Evolutionary conservation across 1,284 basidiomycete genomes (phyloP).

Genomic region (Caloboletus firmus): DNA sequence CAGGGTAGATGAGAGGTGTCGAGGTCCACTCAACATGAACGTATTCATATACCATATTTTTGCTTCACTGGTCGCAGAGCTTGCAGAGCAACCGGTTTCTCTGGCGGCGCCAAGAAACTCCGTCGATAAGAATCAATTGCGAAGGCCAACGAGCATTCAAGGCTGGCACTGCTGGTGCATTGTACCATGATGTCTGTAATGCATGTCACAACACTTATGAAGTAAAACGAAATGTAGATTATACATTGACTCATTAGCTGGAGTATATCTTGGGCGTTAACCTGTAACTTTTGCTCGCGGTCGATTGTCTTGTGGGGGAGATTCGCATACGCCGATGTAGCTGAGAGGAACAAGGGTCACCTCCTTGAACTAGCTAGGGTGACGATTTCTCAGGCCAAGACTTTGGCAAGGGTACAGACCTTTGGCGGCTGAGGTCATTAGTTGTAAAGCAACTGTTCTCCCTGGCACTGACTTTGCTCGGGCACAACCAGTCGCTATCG

Average conservation of each 20-base stretch:
- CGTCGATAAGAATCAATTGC: slow-evolving; percentile 9
- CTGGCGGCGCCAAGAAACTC: slow-evolving; percentile 18
- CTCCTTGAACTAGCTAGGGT: not conserved
- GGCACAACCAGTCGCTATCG: slow-evolving; percentile 2
- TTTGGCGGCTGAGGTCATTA: not conserved
- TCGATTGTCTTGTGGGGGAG: not conserved
- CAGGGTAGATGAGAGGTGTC: slow-evolving; percentile 21
- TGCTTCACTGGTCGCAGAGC: not conserved
- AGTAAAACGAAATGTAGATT: slow-evolving; percentile 12
- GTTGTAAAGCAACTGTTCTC: not conserved
- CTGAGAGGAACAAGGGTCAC: not conserved
- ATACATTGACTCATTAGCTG: not conserved
- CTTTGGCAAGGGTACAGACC: not conserved
- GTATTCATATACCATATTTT: not conserved
- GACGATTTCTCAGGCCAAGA: not conserved
- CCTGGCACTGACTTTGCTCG: slow-evolving; percentile 7
- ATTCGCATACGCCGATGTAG: not conserved
- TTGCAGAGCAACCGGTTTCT: slow-evolving; percentile 8
- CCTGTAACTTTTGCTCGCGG: not conserved
- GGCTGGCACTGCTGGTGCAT: slow-evolving; percentile 8
- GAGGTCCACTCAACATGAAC: not conserved
- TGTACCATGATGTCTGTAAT: slow-evolving; percentile 21
- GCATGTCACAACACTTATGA: slow-evolving; percentile 3
- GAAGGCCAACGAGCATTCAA: slow-evolving; percentile 10
- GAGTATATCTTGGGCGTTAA: not conserved